Percentiles rank a stretch among this genome's conserved stretches.
Evolutionary conservation across 345 rosid genomes (phyloP).

Genomic region (Mallotus nudiflorus): DNA sequence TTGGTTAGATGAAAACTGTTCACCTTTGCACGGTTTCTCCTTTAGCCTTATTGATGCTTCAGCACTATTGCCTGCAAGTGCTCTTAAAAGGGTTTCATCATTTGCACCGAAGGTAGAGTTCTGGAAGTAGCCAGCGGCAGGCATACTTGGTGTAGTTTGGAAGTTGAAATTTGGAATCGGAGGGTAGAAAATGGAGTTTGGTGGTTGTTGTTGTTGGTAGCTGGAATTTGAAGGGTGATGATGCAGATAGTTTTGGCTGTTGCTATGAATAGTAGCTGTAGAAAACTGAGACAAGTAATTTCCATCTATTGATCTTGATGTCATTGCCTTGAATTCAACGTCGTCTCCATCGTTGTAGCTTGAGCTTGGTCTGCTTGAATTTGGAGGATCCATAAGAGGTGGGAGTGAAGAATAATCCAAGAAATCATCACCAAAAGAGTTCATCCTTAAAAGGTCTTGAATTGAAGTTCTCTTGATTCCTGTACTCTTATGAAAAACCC

Average conservation of each 20-base stretch:
- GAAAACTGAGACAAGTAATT: conserved; percentile 8
- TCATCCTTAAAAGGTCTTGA: conserved; percentile 35
- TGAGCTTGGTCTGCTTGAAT: conserved; percentile 20
- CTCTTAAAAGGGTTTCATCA: conserved; percentile 27
- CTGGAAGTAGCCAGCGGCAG: conserved; percentile 15
- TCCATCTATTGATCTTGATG: conserved; percentile 23
- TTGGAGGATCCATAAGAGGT: conserved; percentile 46
- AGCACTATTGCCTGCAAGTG: conserved; percentile 15
- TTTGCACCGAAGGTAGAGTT: conserved; percentile 8
- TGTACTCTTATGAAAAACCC: conserved; percentile 84
- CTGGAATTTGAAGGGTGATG: conserved; percentile 18
- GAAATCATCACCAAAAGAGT: conserved; percentile 49
- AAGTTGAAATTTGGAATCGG: conserved; percentile 3
- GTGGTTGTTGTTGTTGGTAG: conserved; percentile 4
- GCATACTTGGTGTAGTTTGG: conserved; percentile 18
- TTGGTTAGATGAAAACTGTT: conserved; percentile 59
- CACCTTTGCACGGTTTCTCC: conserved; percentile 43
- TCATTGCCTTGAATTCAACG: conserved; percentile 30
- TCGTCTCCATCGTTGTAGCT: conserved; percentile 25
- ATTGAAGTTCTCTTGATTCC: conserved; percentile 49
- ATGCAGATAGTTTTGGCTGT: background rate
- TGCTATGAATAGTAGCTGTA: background rate
- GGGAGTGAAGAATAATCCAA: conserved; percentile 52
- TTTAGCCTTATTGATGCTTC: conserved; percentile 6
- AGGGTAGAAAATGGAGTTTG: conserved; percentile 27